Conservation (phyloP, 305 asterid genomes). For the Petunia hybrid region DNA sequence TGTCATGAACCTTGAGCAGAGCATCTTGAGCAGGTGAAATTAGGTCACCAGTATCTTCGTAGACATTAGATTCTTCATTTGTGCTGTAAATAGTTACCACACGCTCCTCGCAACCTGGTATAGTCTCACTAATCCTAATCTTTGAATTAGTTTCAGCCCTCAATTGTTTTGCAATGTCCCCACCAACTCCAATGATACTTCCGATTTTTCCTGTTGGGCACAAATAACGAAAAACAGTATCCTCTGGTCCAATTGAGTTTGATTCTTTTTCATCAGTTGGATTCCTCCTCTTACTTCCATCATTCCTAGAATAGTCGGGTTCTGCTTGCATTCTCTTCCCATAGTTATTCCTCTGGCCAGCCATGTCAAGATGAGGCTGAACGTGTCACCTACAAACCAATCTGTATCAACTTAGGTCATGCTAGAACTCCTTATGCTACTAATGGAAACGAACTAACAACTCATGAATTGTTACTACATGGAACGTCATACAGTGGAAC, state of each 20-base stretch:
- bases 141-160: slow-evolving; percentile 80
- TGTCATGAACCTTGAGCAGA: slow-evolving; percentile 77
- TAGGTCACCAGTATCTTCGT: slow-evolving; percentile 50
- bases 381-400: slow-evolving; percentile 29
- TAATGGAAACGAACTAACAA: slow-evolving; percentile 8
- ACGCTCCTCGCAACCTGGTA: slow-evolving; percentile 93
- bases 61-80: slow-evolving; percentile 75
- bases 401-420: slow-evolving; percentile 19
- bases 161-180: slow-evolving; percentile 82
- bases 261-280: slow-evolving; percentile 68
- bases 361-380: slow-evolving; percentile 39
- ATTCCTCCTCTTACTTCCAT: slow-evolving; percentile 61
- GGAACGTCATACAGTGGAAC: slow-evolving; percentile 11
- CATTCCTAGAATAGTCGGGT: slow-evolving; percentile 63
- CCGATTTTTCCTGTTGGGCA: slow-evolving; percentile 87
- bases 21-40: slow-evolving; percentile 91
- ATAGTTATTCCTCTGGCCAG: slow-evolving; percentile 66
- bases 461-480: neutral
- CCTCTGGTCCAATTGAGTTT: slow-evolving; percentile 66
- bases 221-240: slow-evolving; percentile 77
- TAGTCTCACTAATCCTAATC: slow-evolving; percentile 80
- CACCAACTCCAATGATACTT: slow-evolving; percentile 84
- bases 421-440: neutral
- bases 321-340: slow-evolving; percentile 55
- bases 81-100: slow-evolving; percentile 79